phyloP scores from a whole-genome alignment of 2,329 filamentous ascomycete species.

The Penicillium sp. region DNA sequence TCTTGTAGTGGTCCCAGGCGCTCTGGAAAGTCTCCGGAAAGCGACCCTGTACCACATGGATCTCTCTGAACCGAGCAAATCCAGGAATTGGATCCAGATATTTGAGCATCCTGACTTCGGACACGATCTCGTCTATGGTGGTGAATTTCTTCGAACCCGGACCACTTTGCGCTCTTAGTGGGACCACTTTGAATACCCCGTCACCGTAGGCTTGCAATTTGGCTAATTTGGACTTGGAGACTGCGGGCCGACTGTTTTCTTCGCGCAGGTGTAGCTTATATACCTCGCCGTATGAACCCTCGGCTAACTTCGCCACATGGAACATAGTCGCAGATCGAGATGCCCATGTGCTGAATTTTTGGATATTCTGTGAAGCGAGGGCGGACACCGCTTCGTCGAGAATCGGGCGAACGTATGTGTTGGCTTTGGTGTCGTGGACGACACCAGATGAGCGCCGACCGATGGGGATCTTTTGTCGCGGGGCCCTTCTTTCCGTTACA shows the following conservation, averaged over 20 bases:
- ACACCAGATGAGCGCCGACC: slow-evolving; percentile 32
- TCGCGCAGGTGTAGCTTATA: slow-evolving; percentile 54
- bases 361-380: slow-evolving; percentile 35
- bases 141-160: slow-evolving; percentile 45
- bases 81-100: slow-evolving; percentile 59
- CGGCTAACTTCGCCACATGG: slow-evolving; percentile 59
- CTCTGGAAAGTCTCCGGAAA: slow-evolving; percentile 53
- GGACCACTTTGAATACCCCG: slow-evolving; percentile 51
- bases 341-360: slow-evolving; percentile 42
- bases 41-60: slow-evolving; percentile 57
- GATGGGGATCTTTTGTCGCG: slow-evolving; percentile 19
- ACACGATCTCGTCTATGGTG: slow-evolving; percentile 50
- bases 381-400: slow-evolving; percentile 38
- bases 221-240: slow-evolving; percentile 38
- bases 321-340: slow-evolving; percentile 38
- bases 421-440: slow-evolving; percentile 33
- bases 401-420: slow-evolving; percentile 37
- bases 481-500: slow-evolving; percentile 5
- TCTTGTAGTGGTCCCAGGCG: slow-evolving; percentile 43
- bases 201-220: slow-evolving; percentile 41
- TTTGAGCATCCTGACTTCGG: slow-evolving; percentile 54
- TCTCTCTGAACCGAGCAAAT: slow-evolving; percentile 61
- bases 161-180: slow-evolving; percentile 42
- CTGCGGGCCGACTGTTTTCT: slow-evolving; percentile 32
- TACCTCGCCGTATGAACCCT: slow-evolving; percentile 66